These are phyloP conservation scores for Ceratobasidium sp. DNA, from an alignment of 1,284 basidiomycete species.

Conservation along the genomic window DNA sequence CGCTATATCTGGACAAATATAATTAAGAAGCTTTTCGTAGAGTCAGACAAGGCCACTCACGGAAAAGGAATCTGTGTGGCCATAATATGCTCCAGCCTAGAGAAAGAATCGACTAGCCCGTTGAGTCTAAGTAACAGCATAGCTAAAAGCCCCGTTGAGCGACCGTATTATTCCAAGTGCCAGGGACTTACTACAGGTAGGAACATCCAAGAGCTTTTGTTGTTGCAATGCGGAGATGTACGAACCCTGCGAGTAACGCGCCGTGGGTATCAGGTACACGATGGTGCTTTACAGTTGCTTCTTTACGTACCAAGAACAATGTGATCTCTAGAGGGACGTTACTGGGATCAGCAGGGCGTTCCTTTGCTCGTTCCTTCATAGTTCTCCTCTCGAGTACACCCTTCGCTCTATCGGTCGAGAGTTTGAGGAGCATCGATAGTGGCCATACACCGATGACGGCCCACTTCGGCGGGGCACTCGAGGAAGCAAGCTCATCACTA, in stretches of 20 bases:
- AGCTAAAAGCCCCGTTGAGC: slow-evolving; percentile 58
- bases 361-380: slow-evolving; percentile 66
- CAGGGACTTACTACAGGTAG: slow-evolving; percentile 64
- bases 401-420: slow-evolving; percentile 63
- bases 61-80: slow-evolving; percentile 86
- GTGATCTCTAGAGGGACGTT: slow-evolving; percentile 80
- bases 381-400: slow-evolving; percentile 71
- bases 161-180: not conserved
- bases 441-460: slow-evolving; percentile 76
- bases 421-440: slow-evolving; percentile 70
- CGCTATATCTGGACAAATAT: slow-evolving; percentile 64
- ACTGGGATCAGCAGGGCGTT: slow-evolving; percentile 67
- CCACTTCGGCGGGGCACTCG: slow-evolving; percentile 72
- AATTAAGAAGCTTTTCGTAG: not conserved
- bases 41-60: slow-evolving; percentile 56
- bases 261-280: too few relatives aligned
- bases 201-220: slow-evolving; percentile 72
- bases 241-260: slow-evolving; percentile 64
- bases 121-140: slow-evolving; percentile 66
- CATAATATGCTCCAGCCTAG: slow-evolving; percentile 79
- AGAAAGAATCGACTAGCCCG: slow-evolving; percentile 74
- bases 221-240: slow-evolving; percentile 73
- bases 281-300: not conserved
- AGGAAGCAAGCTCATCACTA: slow-evolving; percentile 62
- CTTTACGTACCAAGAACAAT: slow-evolving; percentile 71